Evolutionary conservation across 2,329 filamentous ascomycete genomes (phyloP).

Genomic region (Apiospora malaysiana): DNA sequence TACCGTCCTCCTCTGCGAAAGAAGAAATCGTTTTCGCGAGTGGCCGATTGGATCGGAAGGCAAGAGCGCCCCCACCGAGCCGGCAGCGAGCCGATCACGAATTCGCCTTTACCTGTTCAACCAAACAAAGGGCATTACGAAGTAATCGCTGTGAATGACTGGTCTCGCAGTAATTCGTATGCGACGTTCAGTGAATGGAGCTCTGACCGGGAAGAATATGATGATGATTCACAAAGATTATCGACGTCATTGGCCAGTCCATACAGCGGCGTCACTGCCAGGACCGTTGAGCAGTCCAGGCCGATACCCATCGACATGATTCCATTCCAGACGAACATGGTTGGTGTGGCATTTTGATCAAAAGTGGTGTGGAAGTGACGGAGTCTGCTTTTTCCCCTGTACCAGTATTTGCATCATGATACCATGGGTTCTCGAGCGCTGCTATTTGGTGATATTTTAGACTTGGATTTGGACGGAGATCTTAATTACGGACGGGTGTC

Average conservation of each 20-base stretch:
- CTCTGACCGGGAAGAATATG: slow-evolving; percentile 28
- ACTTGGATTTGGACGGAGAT: slow-evolving; percentile 11
- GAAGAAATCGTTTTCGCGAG: slow-evolving; percentile 70
- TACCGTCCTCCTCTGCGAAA: slow-evolving; percentile 66
- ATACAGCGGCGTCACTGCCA: slow-evolving; percentile 50
- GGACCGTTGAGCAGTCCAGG: slow-evolving; percentile 43
- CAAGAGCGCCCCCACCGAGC: slow-evolving; percentile 36
- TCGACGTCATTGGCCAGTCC: slow-evolving; percentile 55
- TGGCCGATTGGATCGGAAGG: slow-evolving; percentile 64
- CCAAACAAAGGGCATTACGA: slow-evolving; percentile 64
- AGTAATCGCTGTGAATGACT: slow-evolving; percentile 48
- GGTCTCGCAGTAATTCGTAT: slow-evolving; percentile 49
- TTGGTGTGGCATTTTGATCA: slow-evolving; percentile 24
- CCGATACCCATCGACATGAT: slow-evolving; percentile 29
- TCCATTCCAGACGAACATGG: slow-evolving; percentile 22
- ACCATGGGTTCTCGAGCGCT: slow-evolving; percentile 21
- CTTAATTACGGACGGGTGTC: neutral
- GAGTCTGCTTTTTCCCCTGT: slow-evolving; percentile 17
- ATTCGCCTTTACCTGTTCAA: slow-evolving; percentile 58
- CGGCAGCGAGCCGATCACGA: slow-evolving; percentile 59
- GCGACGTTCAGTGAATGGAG: slow-evolving; percentile 59
- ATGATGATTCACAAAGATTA: slow-evolving; percentile 47
- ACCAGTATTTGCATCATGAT: slow-evolving; percentile 25
- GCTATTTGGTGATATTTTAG: slow-evolving; percentile 16
- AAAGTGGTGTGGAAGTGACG: neutral